phyloP scores from a whole-genome alignment of 306 rosid genomes.

The Quercus rubra region DNA sequence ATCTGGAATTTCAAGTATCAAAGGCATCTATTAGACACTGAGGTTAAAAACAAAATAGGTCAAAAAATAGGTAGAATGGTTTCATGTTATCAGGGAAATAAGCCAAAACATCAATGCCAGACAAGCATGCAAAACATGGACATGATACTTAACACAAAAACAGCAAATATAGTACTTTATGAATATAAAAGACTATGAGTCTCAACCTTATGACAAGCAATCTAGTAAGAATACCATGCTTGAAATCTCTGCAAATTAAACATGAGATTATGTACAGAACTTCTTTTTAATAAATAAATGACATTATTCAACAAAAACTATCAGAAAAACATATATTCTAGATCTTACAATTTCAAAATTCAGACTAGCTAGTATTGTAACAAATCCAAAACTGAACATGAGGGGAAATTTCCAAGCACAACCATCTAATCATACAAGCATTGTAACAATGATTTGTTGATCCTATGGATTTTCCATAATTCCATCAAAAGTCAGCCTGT shows the following conservation, averaged over 20 bases:
- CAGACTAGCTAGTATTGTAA: too few relatives aligned
- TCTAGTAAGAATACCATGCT: background rate
- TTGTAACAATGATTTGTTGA: too few relatives aligned
- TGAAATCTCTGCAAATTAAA: background rate
- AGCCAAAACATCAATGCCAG: background rate
- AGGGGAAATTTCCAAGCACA: too few relatives aligned
- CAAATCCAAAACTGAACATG: too few relatives aligned
- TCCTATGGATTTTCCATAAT: too few relatives aligned
- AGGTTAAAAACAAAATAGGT: background rate
- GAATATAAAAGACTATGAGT: background rate
- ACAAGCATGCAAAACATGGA: background rate
- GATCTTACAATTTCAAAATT: too few relatives aligned
- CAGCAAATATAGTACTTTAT: background rate
- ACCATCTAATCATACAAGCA: too few relatives aligned
- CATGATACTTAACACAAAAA: background rate
- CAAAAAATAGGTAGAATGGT: background rate
- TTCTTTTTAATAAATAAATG: too few relatives aligned
- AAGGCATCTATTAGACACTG: conserved; percentile 10
- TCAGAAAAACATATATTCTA: too few relatives aligned
- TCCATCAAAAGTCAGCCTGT: too few relatives aligned
- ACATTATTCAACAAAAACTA: too few relatives aligned
- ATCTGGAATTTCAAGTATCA: conserved; percentile 59
- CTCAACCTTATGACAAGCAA: background rate
- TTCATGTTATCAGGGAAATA: conserved; percentile 11
- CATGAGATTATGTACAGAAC: background rate